These are phyloP conservation scores for Carex myosuroides DNA, from an alignment of 176 grass and related monocot genomes.

Conservation along the genomic window DNA sequence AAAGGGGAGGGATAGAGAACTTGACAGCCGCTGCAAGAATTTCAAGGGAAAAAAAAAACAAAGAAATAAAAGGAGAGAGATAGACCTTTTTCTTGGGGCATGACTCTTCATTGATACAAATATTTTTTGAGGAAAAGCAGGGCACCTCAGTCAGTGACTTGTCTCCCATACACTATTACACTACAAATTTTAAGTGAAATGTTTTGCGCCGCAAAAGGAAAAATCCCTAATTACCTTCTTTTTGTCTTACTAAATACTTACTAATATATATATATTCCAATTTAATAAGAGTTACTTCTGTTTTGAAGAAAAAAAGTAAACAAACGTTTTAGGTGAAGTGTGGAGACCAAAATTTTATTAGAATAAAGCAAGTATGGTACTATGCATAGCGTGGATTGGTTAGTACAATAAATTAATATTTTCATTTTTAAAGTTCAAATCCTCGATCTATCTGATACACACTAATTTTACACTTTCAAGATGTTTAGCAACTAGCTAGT, in stretches of 20 bases:
- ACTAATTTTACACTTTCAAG: no score
- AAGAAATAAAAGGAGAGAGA: not conserved
- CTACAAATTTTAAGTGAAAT: not conserved
- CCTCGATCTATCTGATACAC: no score
- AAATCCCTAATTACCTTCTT: not conserved
- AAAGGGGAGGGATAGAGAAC: constrained; percentile 29
- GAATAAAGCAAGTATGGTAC: no score
- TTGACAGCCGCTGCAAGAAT: constrained; percentile 1
- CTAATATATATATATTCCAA: no score
- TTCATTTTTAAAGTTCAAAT: no score
- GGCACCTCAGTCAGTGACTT: constrained; percentile 9
- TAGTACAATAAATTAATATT: no score
- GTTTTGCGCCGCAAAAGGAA: not conserved
- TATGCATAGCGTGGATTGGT: no score
- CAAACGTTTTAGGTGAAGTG: no score
- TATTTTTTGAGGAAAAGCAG: constrained; percentile 11
- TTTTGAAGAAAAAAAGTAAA: no score
- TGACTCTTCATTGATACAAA: constrained; percentile 13
- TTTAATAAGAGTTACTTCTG: no score
- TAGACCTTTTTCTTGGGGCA: constrained; percentile 16
- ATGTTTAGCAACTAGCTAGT: no score
- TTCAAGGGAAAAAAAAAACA: constrained; percentile 3
- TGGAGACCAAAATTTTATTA: no score
- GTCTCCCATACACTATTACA: not conserved
- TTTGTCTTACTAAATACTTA: not conserved